A percentile compares a stretch with the other conserved stretches of the same genome.
Evolutionary conservation across 2,329 filamentous ascomycete species (phyloP).

Genomic region (Tolypocladium album): DNA sequence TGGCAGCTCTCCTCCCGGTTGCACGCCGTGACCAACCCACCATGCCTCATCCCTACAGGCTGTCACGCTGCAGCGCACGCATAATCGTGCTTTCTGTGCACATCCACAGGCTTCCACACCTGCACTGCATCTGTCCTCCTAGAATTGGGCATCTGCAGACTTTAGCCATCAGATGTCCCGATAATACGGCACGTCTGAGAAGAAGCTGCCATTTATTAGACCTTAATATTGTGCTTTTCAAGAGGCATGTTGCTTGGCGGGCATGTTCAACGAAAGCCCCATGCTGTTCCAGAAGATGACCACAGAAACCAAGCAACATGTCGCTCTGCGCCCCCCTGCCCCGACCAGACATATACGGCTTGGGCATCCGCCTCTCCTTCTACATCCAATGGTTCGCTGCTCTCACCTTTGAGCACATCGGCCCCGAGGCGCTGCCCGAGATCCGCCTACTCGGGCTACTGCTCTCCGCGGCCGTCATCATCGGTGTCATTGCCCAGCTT

Average conservation of each 20-base stretch:
- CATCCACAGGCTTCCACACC: not conserved
- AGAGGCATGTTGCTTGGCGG: too few species aligned
- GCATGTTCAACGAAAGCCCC: not conserved
- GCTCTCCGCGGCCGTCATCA: conserved; percentile 14
- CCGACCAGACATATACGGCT: conserved; percentile 2
- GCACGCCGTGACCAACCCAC: not conserved
- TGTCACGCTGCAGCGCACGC: not conserved
- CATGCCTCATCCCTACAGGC: not conserved
- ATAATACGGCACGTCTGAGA: not conserved
- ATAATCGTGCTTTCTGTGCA: not conserved
- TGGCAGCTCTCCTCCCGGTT: not conserved
- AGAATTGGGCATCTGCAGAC: not conserved
- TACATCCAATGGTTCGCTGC: conserved; percentile 22
- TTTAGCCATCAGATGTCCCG: too few species aligned
- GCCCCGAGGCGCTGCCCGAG: conserved; percentile 14
- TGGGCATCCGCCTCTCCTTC: conserved; percentile 3
- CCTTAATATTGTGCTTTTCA: too few species aligned
- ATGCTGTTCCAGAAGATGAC: not conserved
- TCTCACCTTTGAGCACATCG: conserved; percentile 18
- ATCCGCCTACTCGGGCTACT: conserved; percentile 21
- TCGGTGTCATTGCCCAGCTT: conserved; percentile 17
- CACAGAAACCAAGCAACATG: not conserved
- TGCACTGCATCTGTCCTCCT: not conserved
- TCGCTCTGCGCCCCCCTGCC: not conserved
- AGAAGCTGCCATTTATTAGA: not conserved